A percentile compares a stretch with the other conserved stretches of the same genome.
phyloP scores from a whole-genome alignment of 2,329 filamentous ascomycete species.

The Fusarium sterilihyphosum region DNA sequence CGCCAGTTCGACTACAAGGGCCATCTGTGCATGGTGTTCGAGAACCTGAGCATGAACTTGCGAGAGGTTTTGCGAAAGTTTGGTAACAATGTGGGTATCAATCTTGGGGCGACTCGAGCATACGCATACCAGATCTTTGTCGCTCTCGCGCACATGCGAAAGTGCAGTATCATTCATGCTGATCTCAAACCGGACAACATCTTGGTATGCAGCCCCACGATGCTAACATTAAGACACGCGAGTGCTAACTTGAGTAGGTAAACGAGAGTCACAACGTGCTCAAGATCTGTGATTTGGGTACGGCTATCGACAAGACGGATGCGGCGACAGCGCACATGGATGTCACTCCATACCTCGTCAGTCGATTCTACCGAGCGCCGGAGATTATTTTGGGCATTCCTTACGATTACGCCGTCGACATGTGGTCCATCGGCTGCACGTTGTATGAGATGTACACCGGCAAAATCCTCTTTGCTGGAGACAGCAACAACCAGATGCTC shows the following conservation, averaged over 20 bases:
- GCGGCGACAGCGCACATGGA: conserved; percentile 77
- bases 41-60: conserved; percentile 92
- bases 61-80: conserved; percentile 96
- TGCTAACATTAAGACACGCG: not conserved
- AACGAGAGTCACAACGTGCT: conserved; percentile 85
- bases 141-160: conserved; percentile 85
- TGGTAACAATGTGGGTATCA: conserved; percentile 92
- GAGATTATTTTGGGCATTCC: conserved; percentile 98
- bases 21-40: conserved; percentile 96
- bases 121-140: conserved; percentile 97
- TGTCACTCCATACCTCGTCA: conserved; percentile 93
- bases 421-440: conserved; percentile 98
- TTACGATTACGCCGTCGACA: conserved; percentile 93
- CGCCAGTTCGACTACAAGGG: conserved; percentile 92
- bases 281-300: conserved; percentile 96
- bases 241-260: conserved; percentile 57
- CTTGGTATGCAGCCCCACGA: conserved; percentile 62
- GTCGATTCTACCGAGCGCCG: conserved; percentile 95
- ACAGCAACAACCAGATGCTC: conserved; percentile 98
- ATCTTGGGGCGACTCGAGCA: conserved; percentile 83
- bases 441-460: conserved; percentile 97
- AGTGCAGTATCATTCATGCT: conserved; percentile 92
- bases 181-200: conserved; percentile 99
- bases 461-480: conserved; percentile 94
- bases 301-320: conserved; percentile 91